A percentile compares a stretch with the other conserved stretches of the same genome.
These are phyloP conservation scores for Suillus brevipes DNA, from an alignment of 768 basidiomycete genomes.

Conservation along the genomic window DNA sequence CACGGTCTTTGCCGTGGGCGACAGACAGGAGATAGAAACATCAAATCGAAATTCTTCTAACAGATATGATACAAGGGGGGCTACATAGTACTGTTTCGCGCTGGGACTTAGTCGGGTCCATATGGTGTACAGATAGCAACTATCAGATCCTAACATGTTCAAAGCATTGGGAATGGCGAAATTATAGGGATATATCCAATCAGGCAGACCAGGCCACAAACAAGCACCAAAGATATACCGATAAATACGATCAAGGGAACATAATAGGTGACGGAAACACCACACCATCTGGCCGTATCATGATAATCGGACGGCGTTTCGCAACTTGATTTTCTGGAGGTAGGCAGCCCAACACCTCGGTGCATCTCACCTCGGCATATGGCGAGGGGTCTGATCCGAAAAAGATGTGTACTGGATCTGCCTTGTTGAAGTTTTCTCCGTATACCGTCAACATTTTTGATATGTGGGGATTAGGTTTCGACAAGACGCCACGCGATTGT, in stretches of 20 bases:
- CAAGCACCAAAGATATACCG: constrained; percentile 19
- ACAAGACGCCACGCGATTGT: constrained; percentile 62
- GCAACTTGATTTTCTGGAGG: constrained; percentile 67
- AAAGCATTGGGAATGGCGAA: constrained; percentile 19
- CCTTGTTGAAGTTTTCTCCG: constrained; percentile 86
- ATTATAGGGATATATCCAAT: constrained; percentile 22
- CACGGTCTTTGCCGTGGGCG: constrained; percentile 6
- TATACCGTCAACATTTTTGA: constrained; percentile 84
- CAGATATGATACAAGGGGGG: constrained; percentile 27
- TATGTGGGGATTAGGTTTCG: constrained; percentile 77
- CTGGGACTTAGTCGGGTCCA: constrained; percentile 24
- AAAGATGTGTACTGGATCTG: constrained; percentile 79
- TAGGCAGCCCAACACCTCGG: constrained; percentile 79
- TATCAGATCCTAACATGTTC: constrained; percentile 29
- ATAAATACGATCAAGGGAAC: constrained; percentile 55
- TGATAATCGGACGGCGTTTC: constrained; percentile 77
- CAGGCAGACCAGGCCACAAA: constrained; percentile 27
- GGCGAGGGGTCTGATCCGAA: constrained; percentile 86
- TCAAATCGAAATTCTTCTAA: constrained; percentile 5
- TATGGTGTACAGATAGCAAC: constrained; percentile 35
- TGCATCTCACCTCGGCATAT: constrained; percentile 86
- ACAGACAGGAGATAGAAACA: constrained; percentile 8
- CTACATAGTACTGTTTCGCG: constrained; percentile 31
- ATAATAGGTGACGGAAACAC: constrained; percentile 81
- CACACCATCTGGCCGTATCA: constrained; percentile 82